phyloP scores from a whole-genome alignment of 768 basidiomycete genomes.

The Leccinum arenicola region DNA sequence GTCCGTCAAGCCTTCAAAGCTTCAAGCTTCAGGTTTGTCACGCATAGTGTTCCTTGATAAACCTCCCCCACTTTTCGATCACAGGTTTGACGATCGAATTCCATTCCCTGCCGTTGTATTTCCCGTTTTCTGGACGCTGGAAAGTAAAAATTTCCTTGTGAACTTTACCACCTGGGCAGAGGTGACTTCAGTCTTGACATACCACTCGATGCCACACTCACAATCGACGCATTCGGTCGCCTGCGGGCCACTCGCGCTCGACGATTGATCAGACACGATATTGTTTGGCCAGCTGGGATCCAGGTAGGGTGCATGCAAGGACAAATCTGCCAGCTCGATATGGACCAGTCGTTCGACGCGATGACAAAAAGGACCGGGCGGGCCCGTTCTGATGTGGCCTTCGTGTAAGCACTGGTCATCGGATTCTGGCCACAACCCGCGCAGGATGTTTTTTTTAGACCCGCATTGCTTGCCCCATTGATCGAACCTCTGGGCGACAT shows the following conservation, averaged over 20 bases:
- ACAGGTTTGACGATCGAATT: constrained; percentile 71
- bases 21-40: constrained; percentile 29
- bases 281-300: constrained; percentile 45
- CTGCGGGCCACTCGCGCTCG: constrained; percentile 8
- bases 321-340: constrained; percentile 73
- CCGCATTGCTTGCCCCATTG: constrained; percentile 83
- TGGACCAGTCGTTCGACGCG: constrained; percentile 78
- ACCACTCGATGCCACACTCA: constrained; percentile 25
- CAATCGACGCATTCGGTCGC: constrained; percentile 41
- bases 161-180: constrained; percentile 44
- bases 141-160: constrained; percentile 86
- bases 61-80: constrained; percentile 74
- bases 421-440: constrained; percentile 66
- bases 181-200: constrained; percentile 7
- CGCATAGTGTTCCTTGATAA: constrained; percentile 40
- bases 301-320: constrained; percentile 56
- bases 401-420: constrained; percentile 54
- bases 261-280: constrained; percentile 21
- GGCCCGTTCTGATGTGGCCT: constrained; percentile 60
- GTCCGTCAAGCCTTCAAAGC: constrained; percentile 29
- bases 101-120: constrained; percentile 67
- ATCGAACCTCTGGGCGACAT: constrained; percentile 68
- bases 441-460: constrained; percentile 68
- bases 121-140: constrained; percentile 48
- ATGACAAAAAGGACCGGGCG: constrained; percentile 64